Percentiles rank a stretch among this genome's conserved stretches.
Evolutionary conservation across 164 flowering plant genomes (phyloP).

Genomic region (Sedum album): DNA sequence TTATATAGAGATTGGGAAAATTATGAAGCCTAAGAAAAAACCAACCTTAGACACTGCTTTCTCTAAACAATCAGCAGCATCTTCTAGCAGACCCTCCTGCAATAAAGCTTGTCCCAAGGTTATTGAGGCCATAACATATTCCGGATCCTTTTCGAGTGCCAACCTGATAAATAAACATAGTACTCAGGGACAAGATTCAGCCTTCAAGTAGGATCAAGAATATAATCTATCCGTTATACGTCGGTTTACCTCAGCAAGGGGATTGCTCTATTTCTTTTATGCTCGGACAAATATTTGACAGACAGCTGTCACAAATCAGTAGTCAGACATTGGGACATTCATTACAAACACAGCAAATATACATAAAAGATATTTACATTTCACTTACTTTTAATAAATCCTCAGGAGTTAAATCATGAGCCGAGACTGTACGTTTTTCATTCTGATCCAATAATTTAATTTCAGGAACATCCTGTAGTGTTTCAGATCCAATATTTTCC

Average conservation of each 20-base stretch:
- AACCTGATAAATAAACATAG: constrained; percentile 31
- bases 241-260: constrained; percentile 44
- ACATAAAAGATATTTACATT: background rate
- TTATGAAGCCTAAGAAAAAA: constrained; percentile 2
- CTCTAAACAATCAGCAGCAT: constrained; percentile 56
- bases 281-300: constrained; percentile 35
- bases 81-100: constrained; percentile 29
- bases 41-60: constrained; percentile 70
- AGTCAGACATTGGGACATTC: background rate
- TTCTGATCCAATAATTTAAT: constrained; percentile 12
- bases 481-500: constrained; percentile 15
- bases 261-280: constrained; percentile 46
- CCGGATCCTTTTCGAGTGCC: constrained; percentile 81
- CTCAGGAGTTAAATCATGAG: constrained; percentile 35
- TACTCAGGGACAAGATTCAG: background rate
- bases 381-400: constrained; percentile 63
- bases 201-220: background rate
- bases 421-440: constrained; percentile 18
- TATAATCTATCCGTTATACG: background rate
- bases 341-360: background rate
- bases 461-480: constrained; percentile 12
- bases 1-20: background rate
- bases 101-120: constrained; percentile 62
- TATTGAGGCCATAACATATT: constrained; percentile 41
- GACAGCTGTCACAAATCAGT: constrained; percentile 44